Evolutionary conservation across 2,329 filamentous ascomycete genomes (phyloP), one percentile per base, ranked within the genome.

Genomic region (Nectriaceae sp.): DNA sequence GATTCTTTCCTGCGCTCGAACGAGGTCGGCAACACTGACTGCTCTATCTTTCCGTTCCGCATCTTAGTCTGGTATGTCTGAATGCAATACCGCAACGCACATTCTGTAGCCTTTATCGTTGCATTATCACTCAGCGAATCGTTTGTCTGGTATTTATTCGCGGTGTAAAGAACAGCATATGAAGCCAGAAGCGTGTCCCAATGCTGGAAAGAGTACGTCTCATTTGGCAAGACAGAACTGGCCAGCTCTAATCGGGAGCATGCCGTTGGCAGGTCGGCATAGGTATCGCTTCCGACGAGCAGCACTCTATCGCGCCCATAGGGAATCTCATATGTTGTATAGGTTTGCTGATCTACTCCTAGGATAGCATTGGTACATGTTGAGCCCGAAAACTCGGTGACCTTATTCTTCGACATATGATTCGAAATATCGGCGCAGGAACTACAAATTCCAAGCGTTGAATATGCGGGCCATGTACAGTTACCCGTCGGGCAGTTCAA

Each of bases 141-240:
- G 10, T 26, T 18, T 3, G 19, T 19, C 40, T 36, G 40, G 35
- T 44, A 47, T 13, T 47, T 16, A 11, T 39, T 16, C n/a, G 20
- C 47, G 0, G 49, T 41, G 15, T 46, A 46, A 5, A 55, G 54
- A 4, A 52, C 29, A 26, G 43, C 53, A 18, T 35, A 52, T 1
- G 52, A 52, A 52, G 52, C 52, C 4, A 54, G 49, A 16, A 56
- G n/a, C 5, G 52, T 48, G 45, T 56, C 44, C 3, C 54, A 31
- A 3, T 53, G 40, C 13, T 52, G 42, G 46, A 54, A 47, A 6
- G 37, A 24, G 24, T 45, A 49, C 10, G 54, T 56, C 39, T 48
- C 52, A 13, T 47, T 49, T 6, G 40, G 45, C 21, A 48, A 46
- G 2, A 42, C 52, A 1, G 54, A 54, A 11, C 54, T 51, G 21